A percentile compares a stretch with the other conserved stretches of the same genome.
phyloP scores from a whole-genome alignment of 2,329 filamentous ascomycete genomes.

The Pestalotiopsis sp. region DNA sequence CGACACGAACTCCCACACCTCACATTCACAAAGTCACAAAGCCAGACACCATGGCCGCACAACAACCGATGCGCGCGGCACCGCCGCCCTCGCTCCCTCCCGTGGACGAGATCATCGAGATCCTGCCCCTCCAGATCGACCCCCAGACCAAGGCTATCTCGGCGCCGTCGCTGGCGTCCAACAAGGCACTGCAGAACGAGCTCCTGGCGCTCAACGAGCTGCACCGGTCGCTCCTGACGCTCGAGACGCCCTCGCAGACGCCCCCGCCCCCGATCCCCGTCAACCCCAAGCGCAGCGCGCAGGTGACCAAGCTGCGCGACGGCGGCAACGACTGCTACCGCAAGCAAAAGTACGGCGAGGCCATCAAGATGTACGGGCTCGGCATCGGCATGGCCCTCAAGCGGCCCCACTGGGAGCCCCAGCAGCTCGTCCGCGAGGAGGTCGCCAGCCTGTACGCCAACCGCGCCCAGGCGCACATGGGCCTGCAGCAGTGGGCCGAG shows the following conservation, averaged over 20 bases:
- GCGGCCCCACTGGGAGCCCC: constrained; percentile 86
- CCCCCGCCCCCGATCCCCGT: constrained; percentile 88
- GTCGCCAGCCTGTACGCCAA: constrained; percentile 79
- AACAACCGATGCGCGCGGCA: constrained; percentile 1
- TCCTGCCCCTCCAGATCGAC: constrained; percentile 81
- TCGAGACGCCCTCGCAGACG: constrained; percentile 63
- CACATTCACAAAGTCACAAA: not conserved
- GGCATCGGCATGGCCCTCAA: constrained; percentile 86
- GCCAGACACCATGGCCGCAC: not conserved
- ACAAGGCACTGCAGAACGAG: constrained; percentile 60
- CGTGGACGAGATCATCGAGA: constrained; percentile 64
- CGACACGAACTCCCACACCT: not conserved
- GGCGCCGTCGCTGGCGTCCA: constrained; percentile 42
- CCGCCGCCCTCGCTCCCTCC: not conserved
- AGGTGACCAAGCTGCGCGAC: constrained; percentile 90
- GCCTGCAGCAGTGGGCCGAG: constrained; percentile 78
- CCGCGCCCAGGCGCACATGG: constrained; percentile 89
- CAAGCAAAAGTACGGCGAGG: constrained; percentile 74
- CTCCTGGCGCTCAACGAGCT: constrained; percentile 77
- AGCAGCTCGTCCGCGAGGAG: constrained; percentile 83
- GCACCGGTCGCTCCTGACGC: constrained; percentile 71
- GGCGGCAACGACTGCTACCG: constrained; percentile 81
- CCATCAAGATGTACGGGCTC: constrained; percentile 80
- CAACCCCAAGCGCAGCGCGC: constrained; percentile 87
- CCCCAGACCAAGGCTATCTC: constrained; percentile 77